Evolutionary conservation across 768 basidiomycete species (phyloP), one percentile per base, ranked within the genome.

Genomic region (Dioszegia crocea): DNA sequence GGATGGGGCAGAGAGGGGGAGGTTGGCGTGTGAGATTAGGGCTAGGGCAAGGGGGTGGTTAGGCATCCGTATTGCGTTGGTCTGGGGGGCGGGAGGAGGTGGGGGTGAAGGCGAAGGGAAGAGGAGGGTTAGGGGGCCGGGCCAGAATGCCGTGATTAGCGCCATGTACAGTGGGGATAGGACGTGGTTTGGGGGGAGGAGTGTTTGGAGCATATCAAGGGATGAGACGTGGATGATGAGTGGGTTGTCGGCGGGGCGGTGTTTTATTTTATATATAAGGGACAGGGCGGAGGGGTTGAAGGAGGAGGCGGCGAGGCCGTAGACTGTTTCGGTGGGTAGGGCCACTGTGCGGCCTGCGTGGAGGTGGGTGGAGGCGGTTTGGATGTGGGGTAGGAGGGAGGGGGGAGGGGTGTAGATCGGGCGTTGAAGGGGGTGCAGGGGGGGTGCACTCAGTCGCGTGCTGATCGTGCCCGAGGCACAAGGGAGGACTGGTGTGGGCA

Each of bases 301-400:
- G 0, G 94, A 91, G 21, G 86, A 78, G 0, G 91, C 96, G 27
- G 89, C 96, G n/a, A 99, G 84, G 0, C 96, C 96, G 77, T 98
- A 99, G 11, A 99, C 96, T 0, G 96, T 98, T 78, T 99, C 96
- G 29, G 96, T 97, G 0, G 96, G 94, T 73, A 99, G 89, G 0
- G 87, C 93, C 56, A 98, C 75, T 0, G 74, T 69, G 3, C 64
- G 49, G 12, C 65, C 65, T 10, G 55, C 47, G 44, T 65, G 70
- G 1, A 77, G 64, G 43, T 77, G 75, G 4, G 24, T n/a, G 0
- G 73, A 60, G 10, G 74, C 73, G 0, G 50, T 62, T 16, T 62
- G 38, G 29, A 77, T 62, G 46, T 72, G 62, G 2, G 47, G 24
- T 14, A 41, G 44, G 29, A 74, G 48, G 0, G 52, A 30, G 0